These are phyloP conservation scores for Blastocystis sp. DNA, from an alignment of 352 stramenopile species.

Conservation along the genomic window DNA sequence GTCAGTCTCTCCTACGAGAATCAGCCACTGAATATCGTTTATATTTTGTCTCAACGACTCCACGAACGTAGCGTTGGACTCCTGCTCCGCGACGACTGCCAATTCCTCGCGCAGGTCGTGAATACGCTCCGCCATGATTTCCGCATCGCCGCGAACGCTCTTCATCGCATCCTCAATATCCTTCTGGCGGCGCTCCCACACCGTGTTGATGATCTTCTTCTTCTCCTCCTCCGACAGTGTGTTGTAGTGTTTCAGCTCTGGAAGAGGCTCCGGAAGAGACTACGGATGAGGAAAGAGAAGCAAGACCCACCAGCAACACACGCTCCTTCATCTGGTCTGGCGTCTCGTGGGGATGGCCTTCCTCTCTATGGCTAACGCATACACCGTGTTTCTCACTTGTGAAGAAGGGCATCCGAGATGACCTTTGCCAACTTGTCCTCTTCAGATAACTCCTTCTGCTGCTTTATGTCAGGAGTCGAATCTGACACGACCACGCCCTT, in stretches of 20 bases:
- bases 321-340: slow-evolving; percentile 54
- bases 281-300: not conserved
- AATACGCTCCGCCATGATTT: slow-evolving; percentile 31
- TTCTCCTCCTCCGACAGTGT: slow-evolving; percentile 54
- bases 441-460: not conserved
- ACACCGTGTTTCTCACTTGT: not conserved
- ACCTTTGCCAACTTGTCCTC: slow-evolving; percentile 43
- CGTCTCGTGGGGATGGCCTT: not conserved
- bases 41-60: not conserved
- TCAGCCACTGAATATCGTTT: slow-evolving; percentile 39
- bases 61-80: not conserved
- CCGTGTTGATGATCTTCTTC: slow-evolving; percentile 43
- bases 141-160: slow-evolving; percentile 33
- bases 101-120: not conserved
- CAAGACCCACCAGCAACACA: slow-evolving; percentile 15
- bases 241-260: slow-evolving; percentile 26
- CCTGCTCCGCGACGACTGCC: not conserved
- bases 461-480: not conserved
- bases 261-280: slow-evolving; percentile 37
- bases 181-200: slow-evolving; percentile 55
- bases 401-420: slow-evolving; percentile 12
- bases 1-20: not conserved
- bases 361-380: not conserved
- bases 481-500: not conserved
- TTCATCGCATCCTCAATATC: slow-evolving; percentile 32